Evolutionary conservation across 192 early-diverging fungal genomes (phyloP), one percentile per base, ranked within the genome.

Genomic region (Coemansia sp.): DNA sequence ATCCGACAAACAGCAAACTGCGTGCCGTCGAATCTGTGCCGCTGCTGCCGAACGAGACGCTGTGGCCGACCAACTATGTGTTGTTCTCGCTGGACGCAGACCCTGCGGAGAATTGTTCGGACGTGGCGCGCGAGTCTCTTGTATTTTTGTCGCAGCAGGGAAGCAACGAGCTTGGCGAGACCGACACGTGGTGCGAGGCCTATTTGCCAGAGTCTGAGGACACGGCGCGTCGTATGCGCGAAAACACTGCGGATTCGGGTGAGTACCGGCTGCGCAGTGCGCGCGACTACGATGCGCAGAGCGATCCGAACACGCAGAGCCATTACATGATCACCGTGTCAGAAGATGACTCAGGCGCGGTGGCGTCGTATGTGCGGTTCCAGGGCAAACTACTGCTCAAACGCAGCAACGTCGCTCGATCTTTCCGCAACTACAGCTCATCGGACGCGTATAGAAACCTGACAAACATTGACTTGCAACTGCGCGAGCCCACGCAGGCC

Each of bases 61-160:
- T 73, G 34, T 82, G 79, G 79, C 36, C 68, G 17, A 76, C 69
- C 66, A 64, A 49, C 22, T 82, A 82, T 66, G 66, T 63, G 5
- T 54, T 72, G 22, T 73, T 76, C 26, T 63, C 68, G 7, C 54
- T 74, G 15, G 78, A 81, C 47, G 34, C 78, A 2, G 78, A 81
- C 28, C 72, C 78, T 23, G 65, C 70, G 42, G 31, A 31, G 31
- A 31, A 31, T 31, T 31, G 31, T 31, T 31, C 31, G 31, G 31
- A 31, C 1, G 31, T 31, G 50, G 72, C 78, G 5, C 69, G 72
- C 11, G 64, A 68, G 14, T 68, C 78, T 48, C 53, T 81, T 47
- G 25, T 81, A 20, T 72, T 81, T 62, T 62, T 72, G 19, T 69
- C 65, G 34, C 78, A 72, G 3, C 51, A 54, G 25, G 64, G 65